Percentiles rank a stretch among this genome's conserved stretches.
Conservation (phyloP, 202 grass and related monocot species). For the Schoenoplectus tabernaemontani region DNA sequence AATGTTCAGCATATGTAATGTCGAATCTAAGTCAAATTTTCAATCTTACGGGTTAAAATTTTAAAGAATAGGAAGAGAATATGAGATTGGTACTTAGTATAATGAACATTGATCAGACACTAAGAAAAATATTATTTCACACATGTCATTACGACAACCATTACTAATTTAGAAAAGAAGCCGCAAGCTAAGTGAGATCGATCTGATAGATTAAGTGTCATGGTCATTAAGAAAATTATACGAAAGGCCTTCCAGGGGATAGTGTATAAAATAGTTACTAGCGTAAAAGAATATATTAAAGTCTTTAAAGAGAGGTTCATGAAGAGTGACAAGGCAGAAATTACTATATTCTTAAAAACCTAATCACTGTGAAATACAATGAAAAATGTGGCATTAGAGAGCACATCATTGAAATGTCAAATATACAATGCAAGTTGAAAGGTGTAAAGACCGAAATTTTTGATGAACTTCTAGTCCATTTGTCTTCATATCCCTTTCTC, state of each 20-base stretch:
- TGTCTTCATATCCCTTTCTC: background rate
- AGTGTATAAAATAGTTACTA: background rate
- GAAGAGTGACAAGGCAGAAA: background rate
- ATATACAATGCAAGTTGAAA: background rate
- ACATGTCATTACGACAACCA: background rate
- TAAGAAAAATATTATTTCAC: background rate
- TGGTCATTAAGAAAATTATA: background rate
- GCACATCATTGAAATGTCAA: background rate
- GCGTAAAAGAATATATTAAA: background rate
- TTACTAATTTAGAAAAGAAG: background rate
- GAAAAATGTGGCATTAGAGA: background rate
- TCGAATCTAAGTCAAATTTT: background rate
- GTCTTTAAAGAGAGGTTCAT: background rate
- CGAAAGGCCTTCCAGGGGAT: background rate
- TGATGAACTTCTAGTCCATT: background rate
- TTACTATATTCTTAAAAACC: background rate
- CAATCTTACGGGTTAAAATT: background rate
- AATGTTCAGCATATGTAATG: background rate
- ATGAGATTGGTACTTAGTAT: background rate
- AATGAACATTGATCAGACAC: background rate
- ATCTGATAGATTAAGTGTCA: background rate
- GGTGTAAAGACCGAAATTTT: background rate
- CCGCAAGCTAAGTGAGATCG: background rate
- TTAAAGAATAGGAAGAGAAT: background rate
- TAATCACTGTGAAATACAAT: constrained; percentile 1